Evolutionary conservation across 352 stramenopile species (phyloP), one percentile per base, ranked within the genome.

Genomic region (Vaucheria bursata): DNA sequence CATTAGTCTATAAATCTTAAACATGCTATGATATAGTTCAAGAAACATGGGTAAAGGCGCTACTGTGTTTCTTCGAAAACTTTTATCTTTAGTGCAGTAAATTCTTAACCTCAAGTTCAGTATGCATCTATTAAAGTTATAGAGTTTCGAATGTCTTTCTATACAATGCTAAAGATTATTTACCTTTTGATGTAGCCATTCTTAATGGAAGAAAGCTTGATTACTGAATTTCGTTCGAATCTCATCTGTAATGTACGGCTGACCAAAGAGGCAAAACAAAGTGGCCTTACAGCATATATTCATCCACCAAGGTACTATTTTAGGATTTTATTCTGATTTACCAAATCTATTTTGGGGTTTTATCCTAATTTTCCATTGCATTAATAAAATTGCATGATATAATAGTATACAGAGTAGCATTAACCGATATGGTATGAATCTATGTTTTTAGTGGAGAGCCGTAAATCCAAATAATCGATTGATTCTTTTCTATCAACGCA

Each of bases 171-270:
- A n/a, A n/a, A n/a, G n/a, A n/a, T n/a, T n/a, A n/a, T n/a, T n/a
- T n/a, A n/a, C n/a, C n/a, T n/a, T n/a, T n/a, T n/a, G n/a, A 50
- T 35, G 2, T 6, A 78, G 53, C 73, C 73, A 25, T 49, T 75
- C 7, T 33, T 78, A n/a, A 8, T 76, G 18, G 50, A 72, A 3
- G 73, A 78, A 67, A 49, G 73, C 6, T 49, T 78, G 29, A 39
- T 78, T 31, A 52, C 65, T 6, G 49, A 66, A 39, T 78, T 78
- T 37, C 18, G 73, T 18, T 12, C 29, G 31, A 78, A 78, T 45
- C 39, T 78, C 33, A 64, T 75, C 39, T 71, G 52, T 59, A 78
- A 78, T 36, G 50, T 25, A n/a, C 38, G 73, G 36, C 73, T 78
- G 0, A 29, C 38, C 33, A 70, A 75, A 33, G 38, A n/a, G 1